Evolutionary conservation across 2,329 filamentous ascomycete genomes (phyloP).

Genomic region (Fusarium sp.): DNA sequence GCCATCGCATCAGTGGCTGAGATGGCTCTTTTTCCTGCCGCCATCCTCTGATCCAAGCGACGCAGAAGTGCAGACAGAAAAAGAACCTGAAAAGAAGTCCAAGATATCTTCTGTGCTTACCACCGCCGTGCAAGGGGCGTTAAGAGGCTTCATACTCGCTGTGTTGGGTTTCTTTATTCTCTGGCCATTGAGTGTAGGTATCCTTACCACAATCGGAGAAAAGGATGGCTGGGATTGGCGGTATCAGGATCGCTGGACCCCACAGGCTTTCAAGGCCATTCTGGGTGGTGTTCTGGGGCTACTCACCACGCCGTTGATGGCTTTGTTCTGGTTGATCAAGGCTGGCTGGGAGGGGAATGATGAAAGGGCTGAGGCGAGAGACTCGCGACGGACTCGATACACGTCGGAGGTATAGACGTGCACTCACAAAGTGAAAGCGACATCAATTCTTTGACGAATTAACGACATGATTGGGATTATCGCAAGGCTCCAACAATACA

Average conservation of each 20-base stretch:
- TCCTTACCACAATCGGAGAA: slow-evolving; percentile 57
- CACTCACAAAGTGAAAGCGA: not conserved
- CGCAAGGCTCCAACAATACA: not conserved
- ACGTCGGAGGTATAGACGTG: slow-evolving; percentile 4
- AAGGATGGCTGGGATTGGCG: slow-evolving; percentile 58
- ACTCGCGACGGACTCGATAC: slow-evolving; percentile 5
- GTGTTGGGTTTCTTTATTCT: slow-evolving; percentile 58
- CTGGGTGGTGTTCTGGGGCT: slow-evolving; percentile 62
- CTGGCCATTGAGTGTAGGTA: slow-evolving; percentile 60
- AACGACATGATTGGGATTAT: not conserved
- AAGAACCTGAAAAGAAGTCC: slow-evolving; percentile 1
- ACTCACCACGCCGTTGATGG: slow-evolving; percentile 63
- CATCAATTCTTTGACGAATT: not conserved
- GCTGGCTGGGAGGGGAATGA: slow-evolving; percentile 59
- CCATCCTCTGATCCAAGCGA: not conserved
- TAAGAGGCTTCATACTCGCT: slow-evolving; percentile 48
- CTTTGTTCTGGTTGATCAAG: slow-evolving; percentile 64
- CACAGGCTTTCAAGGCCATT: slow-evolving; percentile 64
- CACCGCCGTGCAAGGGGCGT: slow-evolving; percentile 48
- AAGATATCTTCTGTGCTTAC: not conserved
- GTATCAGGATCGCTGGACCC: slow-evolving; percentile 59
- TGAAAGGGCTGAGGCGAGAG: slow-evolving; percentile 17
- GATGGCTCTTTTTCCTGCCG: slow-evolving; percentile 55
- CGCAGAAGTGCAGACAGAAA: not conserved
- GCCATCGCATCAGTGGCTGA: slow-evolving; percentile 51